These are phyloP conservation scores for Penicillium digitatum DNA, from an alignment of 2,329 filamentous ascomycete genomes.

Conservation along the genomic window DNA sequence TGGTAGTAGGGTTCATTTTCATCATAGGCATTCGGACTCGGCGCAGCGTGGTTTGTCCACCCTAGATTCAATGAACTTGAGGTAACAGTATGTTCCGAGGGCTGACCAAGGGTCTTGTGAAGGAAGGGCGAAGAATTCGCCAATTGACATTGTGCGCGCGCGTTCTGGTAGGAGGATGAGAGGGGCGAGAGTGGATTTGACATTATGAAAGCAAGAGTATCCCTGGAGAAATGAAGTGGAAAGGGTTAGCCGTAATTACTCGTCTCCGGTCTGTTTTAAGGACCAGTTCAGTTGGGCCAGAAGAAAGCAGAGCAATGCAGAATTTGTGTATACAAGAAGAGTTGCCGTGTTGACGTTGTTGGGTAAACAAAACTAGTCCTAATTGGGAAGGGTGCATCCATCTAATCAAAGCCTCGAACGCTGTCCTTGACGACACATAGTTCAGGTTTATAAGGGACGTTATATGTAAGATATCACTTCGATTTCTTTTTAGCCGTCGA, in stretches of 20 bases:
- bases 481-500: background rate
- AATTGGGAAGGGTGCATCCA: conserved; percentile 5
- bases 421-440: background rate
- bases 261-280: conserved; percentile 1
- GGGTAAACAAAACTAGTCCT: conserved; percentile 22
- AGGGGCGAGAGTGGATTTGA: conserved; percentile 41
- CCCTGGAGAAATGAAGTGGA: background rate
- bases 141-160: conserved; percentile 31
- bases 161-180: conserved; percentile 42
- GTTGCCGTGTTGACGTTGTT: conserved; percentile 16
- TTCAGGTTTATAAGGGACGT: no score
- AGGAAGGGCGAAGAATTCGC: conserved; percentile 23
- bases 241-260: background rate
- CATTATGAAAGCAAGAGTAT: conserved; percentile 26
- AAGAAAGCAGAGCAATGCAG: background rate
- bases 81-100: conserved; percentile 20
- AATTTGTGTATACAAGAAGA: conserved; percentile 9
- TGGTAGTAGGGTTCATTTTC: conserved; percentile 15
- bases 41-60: conserved; percentile 11
- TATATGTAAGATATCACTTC: background rate
- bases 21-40: conserved; percentile 13
- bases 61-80: conserved; percentile 29
- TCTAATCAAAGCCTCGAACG: background rate
- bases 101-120: conserved; percentile 20
- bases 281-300: background rate